phyloP scores from a whole-genome alignment of 306 rosid species.

The Pterocarpus santalinus region DNA sequence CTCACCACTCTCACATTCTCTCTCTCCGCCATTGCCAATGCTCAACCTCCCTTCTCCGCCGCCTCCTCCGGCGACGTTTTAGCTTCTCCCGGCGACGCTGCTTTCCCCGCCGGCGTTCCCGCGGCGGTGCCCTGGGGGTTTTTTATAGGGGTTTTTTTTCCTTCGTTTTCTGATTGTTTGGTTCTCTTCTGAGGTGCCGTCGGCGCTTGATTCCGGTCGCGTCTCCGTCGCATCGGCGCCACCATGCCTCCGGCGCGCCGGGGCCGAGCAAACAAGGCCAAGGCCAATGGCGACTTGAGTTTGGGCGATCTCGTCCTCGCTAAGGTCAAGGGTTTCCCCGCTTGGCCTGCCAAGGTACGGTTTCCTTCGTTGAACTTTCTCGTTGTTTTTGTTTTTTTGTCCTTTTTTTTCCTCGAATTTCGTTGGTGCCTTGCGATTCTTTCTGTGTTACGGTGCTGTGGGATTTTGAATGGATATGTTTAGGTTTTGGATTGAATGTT shows the following conservation, averaged over 20 bases:
- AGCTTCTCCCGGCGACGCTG: constrained; percentile 58
- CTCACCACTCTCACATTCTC: not conserved
- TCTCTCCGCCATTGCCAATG: constrained; percentile 54
- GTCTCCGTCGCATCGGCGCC: constrained; percentile 53
- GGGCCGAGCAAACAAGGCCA: constrained; percentile 87
- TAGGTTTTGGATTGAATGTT: not conserved
- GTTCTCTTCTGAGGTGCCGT: constrained; percentile 46
- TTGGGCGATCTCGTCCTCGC: constrained; percentile 99
- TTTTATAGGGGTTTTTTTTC: constrained; percentile 59
- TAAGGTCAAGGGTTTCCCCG: constrained; percentile 97
- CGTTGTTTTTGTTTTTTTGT: not conserved
- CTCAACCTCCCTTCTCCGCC: constrained; percentile 18
- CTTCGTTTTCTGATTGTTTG: not conserved
- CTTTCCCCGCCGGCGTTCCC: constrained; percentile 40
- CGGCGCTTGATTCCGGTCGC: constrained; percentile 73
- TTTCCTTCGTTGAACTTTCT: constrained; percentile 18
- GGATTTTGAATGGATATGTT: not conserved
- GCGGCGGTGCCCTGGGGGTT: constrained; percentile 48
- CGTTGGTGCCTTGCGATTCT: constrained; percentile 34
- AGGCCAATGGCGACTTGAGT: constrained; percentile 71
- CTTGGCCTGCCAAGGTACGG: constrained; percentile 96
- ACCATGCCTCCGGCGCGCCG: constrained; percentile 91
- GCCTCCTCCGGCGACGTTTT: constrained; percentile 50
- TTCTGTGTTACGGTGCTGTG: not conserved
- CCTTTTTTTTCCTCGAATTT: not conserved